phyloP scores from a whole-genome alignment of 2,329 filamentous ascomycete genomes.

The Anisogramma anomala region DNA sequence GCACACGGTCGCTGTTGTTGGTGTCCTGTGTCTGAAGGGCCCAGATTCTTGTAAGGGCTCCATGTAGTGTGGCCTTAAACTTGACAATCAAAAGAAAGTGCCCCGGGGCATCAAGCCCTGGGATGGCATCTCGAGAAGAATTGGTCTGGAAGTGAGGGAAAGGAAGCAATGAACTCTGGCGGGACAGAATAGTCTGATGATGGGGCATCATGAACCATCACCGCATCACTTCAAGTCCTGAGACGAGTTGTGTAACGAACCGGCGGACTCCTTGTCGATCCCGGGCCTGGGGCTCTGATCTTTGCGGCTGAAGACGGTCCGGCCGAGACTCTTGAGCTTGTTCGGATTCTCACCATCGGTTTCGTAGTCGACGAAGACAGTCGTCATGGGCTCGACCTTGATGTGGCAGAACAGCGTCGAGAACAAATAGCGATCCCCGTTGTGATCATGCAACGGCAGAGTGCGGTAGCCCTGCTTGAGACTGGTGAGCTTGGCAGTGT shows the following conservation, averaged over 20 bases:
- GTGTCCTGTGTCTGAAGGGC: background rate
- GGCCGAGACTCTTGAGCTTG: conserved; percentile 45
- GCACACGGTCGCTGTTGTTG: conserved; percentile 4
- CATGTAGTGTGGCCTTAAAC: background rate
- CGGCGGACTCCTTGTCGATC: conserved; percentile 24
- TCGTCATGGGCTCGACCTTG: conserved; percentile 48
- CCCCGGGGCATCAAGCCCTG: conserved; percentile 11
- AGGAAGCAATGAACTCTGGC: conserved; percentile 1
- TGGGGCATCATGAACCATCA: background rate
- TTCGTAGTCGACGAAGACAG: conserved; percentile 42
- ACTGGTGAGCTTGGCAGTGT: conserved; percentile 82
- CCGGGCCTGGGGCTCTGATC: conserved; percentile 38
- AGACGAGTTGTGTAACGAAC: background rate
- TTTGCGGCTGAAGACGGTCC: conserved; percentile 47
- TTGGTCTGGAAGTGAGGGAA: conserved; percentile 3
- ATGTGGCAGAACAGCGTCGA: conserved; percentile 90
- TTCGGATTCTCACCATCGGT: conserved; percentile 32
- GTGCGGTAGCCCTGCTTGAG: conserved; percentile 89
- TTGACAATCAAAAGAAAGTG: background rate
- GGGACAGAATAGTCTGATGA: background rate
- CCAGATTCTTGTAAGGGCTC: background rate
- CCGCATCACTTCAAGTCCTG: conserved; percentile 1
- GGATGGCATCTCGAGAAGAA: background rate
- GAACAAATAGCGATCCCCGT: conserved; percentile 87
- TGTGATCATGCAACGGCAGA: conserved; percentile 74